Conservation (phyloP, 257 asterid species). For the Leonotis leonurus region DNA sequence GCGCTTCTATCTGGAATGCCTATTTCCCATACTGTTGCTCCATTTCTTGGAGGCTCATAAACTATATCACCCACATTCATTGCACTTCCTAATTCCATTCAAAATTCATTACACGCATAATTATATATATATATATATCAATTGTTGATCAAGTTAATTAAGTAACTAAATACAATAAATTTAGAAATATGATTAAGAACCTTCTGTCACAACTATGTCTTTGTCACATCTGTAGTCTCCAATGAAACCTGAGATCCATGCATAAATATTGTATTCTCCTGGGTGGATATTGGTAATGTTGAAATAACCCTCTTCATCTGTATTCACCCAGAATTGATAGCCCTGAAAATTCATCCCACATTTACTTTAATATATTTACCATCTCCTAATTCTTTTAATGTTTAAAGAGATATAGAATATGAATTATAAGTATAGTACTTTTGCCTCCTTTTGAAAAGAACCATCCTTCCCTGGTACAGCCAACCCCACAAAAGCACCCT, state of each 20-base stretch:
- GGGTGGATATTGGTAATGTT: conserved; percentile 35
- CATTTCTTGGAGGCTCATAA: conserved; percentile 53
- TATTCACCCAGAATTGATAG: conserved; percentile 66
- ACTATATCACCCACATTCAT: conserved; percentile 41
- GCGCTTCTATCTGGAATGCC: conserved; percentile 78
- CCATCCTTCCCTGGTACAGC: conserved; percentile 68
- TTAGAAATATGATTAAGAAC: conserved; percentile 10
- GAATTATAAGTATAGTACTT: not conserved
- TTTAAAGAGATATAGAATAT: too few relatives aligned
- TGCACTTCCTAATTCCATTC: conserved; percentile 30
- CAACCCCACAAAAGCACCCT: conserved; percentile 61
- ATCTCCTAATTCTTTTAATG: too few relatives aligned
- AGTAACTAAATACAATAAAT: not conserved
- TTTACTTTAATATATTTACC: not conserved
- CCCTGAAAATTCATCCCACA: not conserved
- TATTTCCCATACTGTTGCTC: conserved; percentile 80
- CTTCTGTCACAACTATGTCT: conserved; percentile 24
- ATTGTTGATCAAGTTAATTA: not conserved
- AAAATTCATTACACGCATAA: too few relatives aligned
- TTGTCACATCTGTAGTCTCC: conserved; percentile 52
- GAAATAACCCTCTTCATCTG: conserved; percentile 53
- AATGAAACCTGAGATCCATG: conserved; percentile 71
- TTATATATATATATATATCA: not conserved
- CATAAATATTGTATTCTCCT: conserved; percentile 48
- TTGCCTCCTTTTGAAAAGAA: conserved; percentile 63